Conservation (phyloP, 2,329 filamentous ascomycete species). For the Stenocarpella maydis region DNA sequence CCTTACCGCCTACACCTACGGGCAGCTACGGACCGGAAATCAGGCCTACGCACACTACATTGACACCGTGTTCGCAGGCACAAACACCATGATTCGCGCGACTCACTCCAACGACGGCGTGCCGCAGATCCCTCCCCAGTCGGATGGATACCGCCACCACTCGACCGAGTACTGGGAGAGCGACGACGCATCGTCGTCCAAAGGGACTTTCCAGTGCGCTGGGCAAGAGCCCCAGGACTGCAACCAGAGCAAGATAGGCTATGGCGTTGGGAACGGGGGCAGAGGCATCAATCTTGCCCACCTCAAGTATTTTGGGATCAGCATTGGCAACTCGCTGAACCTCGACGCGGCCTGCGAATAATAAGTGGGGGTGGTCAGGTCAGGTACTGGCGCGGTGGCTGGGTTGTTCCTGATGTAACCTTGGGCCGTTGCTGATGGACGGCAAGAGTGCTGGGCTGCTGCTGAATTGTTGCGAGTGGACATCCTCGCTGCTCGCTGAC, state of each 20-base stretch:
- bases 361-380: background rate
- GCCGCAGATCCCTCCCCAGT: conserved; percentile 54
- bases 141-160: conserved; percentile 56
- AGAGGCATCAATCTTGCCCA: conserved; percentile 26
- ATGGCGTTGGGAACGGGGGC: conserved; percentile 7
- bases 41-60: conserved; percentile 49
- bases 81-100: conserved; percentile 49
- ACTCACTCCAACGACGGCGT: conserved; percentile 60
- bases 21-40: conserved; percentile 55
- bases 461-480: fast-evolving
- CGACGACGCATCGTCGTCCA: background rate
- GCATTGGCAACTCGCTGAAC: conserved; percentile 16
- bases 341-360: conserved; percentile 29
- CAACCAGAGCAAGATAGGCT: conserved; percentile 6
- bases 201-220: background rate
- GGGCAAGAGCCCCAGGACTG: conserved; percentile 27
- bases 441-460: fast-evolving
- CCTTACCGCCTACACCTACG: conserved; percentile 56
- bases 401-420: background rate
- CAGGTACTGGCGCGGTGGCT: background rate
- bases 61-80: conserved; percentile 32
- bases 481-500: background rate
- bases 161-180: conserved; percentile 56
- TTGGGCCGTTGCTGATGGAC: background rate
- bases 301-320: conserved; percentile 26